Evolutionary conservation across 352 stramenopile species (phyloP).

Genomic region (Pythium aquatile): DNA sequence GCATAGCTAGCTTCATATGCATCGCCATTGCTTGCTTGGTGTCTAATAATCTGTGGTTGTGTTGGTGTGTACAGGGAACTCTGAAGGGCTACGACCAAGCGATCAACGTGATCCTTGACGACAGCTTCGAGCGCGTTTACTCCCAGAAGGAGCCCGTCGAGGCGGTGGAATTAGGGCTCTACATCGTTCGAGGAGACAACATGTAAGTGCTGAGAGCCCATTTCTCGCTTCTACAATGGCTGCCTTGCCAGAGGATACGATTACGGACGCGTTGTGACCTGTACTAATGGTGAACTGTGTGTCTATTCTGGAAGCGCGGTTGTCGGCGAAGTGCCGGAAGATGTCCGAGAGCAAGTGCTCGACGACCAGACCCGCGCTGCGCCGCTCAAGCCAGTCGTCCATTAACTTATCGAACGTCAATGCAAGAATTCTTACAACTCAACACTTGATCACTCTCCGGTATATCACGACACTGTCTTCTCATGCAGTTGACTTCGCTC

Average conservation of each 20-base stretch:
- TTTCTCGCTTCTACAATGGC: too few species aligned
- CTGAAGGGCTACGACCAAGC: conserved; percentile 93
- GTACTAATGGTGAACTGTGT: not conserved
- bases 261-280: too few species aligned
- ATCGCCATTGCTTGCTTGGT: not conserved
- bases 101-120: conserved; percentile 92
- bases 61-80: conserved; percentile 46
- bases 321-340: conserved; percentile 83
- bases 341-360: conserved; percentile 89
- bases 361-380: conserved; percentile 84
- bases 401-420: conserved; percentile 57
- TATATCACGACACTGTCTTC: too few species aligned
- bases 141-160: conserved; percentile 89
- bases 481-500: too few species aligned
- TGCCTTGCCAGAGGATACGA: too few species aligned
- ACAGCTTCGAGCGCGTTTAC: conserved; percentile 94
- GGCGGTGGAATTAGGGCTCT: conserved; percentile 88
- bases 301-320: conserved; percentile 47
- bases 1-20: not conserved
- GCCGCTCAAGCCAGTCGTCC: conserved; percentile 89
- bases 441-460: not conserved
- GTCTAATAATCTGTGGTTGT: conserved; percentile 1
- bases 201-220: conserved; percentile 47
- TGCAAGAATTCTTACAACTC: not conserved
- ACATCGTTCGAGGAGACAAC: conserved; percentile 94